Evolutionary conservation across 305 asterid species (phyloP), one percentile per base, ranked within the genome.

Genomic region (Fraxinus floribunda): DNA sequence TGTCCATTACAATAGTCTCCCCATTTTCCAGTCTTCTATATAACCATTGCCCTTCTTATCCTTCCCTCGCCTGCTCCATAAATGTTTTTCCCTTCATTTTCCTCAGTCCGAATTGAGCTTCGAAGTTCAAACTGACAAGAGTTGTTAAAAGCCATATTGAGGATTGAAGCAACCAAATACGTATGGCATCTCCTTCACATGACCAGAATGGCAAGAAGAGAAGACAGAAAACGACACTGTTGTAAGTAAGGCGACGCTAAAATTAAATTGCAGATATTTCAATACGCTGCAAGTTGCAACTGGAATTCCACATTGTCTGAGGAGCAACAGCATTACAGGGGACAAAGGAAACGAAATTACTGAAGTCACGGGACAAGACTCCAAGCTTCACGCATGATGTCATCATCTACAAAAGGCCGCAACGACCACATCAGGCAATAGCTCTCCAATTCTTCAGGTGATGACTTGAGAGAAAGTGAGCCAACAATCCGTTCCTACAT

Each of bases 381-480:
- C 98, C 98, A 95, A 52, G 94, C 98, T 85, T 86, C 83, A 38
- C 24, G 88, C 88, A 92, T 84, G 41, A 91, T 78, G 52, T 92
- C 97, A 71, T 93, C 95, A 7, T 95, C 95, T 77, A 95, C 36
- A 70, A 86, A 93, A 38, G 98, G 98, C 70, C 98, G 93, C 78
- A 93, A 85, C 0, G 95, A 88, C 98, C 98, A 95, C 97, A 93
- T 92, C 84, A 84, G 86, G 90, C 91, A 91, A 82, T 95, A 94
- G 34, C 93, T 93, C 79, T 93, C 97, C 44, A 95, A 71, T 82
- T 95, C 97, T 80, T 79, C 97, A 0, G 89, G 88, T n/a, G 96
- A 87, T 49, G 95, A 88, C 86, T 88, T 92, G 84, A 86, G 87
- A 85, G 75, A 72, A 35, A 95, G 94, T 38, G 98, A 90, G 8